These are phyloP conservation scores for Pyronema domesticum DNA, from an alignment of 495 filamentous ascomycete genomes.

Conservation along the genomic window DNA sequence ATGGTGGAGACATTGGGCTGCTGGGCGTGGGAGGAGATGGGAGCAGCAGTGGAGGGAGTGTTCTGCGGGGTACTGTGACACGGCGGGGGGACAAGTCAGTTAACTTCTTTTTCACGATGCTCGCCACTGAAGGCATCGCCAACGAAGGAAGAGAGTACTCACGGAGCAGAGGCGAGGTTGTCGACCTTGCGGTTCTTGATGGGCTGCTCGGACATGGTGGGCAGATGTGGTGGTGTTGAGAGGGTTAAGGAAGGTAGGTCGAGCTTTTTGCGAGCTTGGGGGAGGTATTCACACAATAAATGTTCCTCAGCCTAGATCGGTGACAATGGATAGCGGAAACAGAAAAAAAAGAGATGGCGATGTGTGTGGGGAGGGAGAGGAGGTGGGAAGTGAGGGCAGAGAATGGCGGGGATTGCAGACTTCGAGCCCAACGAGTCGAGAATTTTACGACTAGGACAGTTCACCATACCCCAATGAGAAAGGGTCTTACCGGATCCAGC, in stretches of 20 bases:
- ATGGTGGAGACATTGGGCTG: conserved; percentile 89
- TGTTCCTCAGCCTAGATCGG: neutral
- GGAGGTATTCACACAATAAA: too few relatives aligned
- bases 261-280: conserved; percentile 11
- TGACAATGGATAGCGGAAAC: neutral
- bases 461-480: neutral
- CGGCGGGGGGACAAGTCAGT: conserved; percentile 4
- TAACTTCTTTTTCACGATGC: conserved; percentile 10
- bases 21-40: conserved; percentile 93
- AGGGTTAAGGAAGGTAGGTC: conserved; percentile 6
- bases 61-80: conserved; percentile 73
- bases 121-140: conserved; percentile 19
- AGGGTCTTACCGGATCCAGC: neutral
- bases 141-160: conserved; percentile 29
- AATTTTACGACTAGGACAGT: neutral
- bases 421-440: neutral
- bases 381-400: neutral
- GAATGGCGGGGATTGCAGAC: neutral
- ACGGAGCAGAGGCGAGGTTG: conserved; percentile 60
- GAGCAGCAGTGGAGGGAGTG: conserved; percentile 82
- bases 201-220: conserved; percentile 57
- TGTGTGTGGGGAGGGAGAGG: neutral
- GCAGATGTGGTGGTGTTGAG: conserved; percentile 20
- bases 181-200: conserved; percentile 81
- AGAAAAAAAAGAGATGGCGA: neutral